A percentile compares a stretch with the other conserved stretches of the same genome.
Conservation (phyloP, 2,329 filamentous ascomycete species). For the Coniochaeta ligniaria region DNA sequence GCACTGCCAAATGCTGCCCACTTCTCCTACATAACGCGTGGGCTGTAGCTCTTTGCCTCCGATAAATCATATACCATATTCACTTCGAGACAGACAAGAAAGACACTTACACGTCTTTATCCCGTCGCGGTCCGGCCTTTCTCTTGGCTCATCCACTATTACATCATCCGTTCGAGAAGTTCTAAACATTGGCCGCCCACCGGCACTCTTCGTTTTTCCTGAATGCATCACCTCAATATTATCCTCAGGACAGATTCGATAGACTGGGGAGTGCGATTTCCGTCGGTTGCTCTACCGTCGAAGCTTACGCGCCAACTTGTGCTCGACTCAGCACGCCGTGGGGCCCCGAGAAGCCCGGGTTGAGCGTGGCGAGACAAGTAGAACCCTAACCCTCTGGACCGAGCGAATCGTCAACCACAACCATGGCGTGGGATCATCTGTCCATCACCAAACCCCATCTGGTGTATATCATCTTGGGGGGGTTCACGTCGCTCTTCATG, state of each 20-base stretch:
- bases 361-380: background rate
- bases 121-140: background rate
- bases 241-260: background rate
- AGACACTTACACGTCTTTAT: background rate
- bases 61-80: background rate
- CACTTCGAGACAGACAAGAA: background rate
- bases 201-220: background rate
- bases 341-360: background rate
- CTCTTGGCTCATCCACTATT: background rate
- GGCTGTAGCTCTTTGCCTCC: background rate
- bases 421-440: slow-evolving; percentile 74
- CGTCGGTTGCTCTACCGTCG: background rate
- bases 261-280: background rate
- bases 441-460: slow-evolving; percentile 89
- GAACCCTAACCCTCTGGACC: background rate
- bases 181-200: background rate
- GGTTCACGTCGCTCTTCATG: slow-evolving; percentile 98
- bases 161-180: background rate
- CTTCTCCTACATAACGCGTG: background rate
- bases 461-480: slow-evolving; percentile 97
- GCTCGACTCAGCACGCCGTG: background rate
- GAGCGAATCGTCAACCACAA: slow-evolving; percentile 3
- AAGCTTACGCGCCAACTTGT: background rate
- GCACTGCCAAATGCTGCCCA: background rate
- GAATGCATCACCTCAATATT: background rate